These are phyloP conservation scores for Chamaecrista fasciculata DNA, from an alignment of 306 rosid species.

Conservation along the genomic window DNA sequence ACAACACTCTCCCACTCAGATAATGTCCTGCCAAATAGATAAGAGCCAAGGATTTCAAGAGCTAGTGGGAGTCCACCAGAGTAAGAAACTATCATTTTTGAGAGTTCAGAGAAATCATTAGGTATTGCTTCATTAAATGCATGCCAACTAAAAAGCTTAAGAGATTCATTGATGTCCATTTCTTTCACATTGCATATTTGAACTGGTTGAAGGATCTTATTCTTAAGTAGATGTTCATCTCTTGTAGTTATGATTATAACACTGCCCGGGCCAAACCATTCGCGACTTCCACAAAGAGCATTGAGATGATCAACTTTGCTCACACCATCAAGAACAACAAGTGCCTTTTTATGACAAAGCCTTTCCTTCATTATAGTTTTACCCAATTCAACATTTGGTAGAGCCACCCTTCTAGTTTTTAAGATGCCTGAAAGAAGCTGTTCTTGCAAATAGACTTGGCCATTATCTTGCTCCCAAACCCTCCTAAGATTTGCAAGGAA, in stretches of 20 bases:
- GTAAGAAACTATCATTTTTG: not conserved
- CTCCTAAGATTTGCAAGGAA: not conserved
- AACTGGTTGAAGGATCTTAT: not conserved
- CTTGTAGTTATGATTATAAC: not conserved
- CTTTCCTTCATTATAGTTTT: not conserved
- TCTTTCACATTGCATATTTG: not conserved
- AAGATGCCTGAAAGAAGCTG: not conserved
- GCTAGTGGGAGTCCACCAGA: not conserved
- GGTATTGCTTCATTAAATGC: not conserved
- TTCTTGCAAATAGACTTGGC: not conserved
- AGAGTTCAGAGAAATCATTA: not conserved
- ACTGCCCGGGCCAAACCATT: not conserved
- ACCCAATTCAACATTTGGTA: not conserved
- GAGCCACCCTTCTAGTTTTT: not conserved
- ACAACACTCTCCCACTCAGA: not conserved
- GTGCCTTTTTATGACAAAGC: not conserved
- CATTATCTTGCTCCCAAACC: not conserved
- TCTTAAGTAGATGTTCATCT: not conserved
- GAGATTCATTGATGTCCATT: not conserved
- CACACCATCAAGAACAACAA: not conserved
- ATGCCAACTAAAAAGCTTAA: constrained; percentile 2
- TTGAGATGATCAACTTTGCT: not conserved
- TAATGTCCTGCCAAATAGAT: not conserved
- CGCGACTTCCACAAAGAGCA: not conserved
- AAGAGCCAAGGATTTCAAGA: not conserved